Conservation (phyloP, 805 yeast genomes). For the Hanseniaspora jakobsenii region DNA sequence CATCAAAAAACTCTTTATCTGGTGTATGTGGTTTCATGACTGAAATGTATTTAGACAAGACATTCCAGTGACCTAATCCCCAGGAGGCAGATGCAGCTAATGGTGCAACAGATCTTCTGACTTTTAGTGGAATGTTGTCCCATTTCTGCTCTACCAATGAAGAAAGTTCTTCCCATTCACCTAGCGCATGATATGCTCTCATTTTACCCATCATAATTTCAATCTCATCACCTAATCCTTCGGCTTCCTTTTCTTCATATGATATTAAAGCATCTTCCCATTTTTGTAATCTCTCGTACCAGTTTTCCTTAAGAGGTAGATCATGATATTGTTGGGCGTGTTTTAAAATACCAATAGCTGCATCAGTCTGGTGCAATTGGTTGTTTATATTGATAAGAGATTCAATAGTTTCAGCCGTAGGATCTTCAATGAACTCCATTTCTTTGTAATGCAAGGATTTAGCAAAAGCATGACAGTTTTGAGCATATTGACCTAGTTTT, state of each 20-base stretch:
- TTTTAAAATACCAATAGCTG: constrained; percentile 91
- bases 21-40: constrained; percentile 90
- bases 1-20: constrained; percentile 88
- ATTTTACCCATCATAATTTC: constrained; percentile 94
- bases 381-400: constrained; percentile 84
- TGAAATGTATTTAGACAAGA: constrained; percentile 79
- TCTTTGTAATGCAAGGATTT: constrained; percentile 94
- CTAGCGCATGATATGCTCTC: constrained; percentile 96
- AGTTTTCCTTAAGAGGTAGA: constrained; percentile 83
- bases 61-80: constrained; percentile 96
- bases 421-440: constrained; percentile 84
- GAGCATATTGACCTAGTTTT: constrained; percentile 84
- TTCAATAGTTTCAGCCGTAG: constrained; percentile 83
- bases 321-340: constrained; percentile 88
- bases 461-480: constrained; percentile 92
- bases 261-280: constrained; percentile 97
- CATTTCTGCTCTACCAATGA: constrained; percentile 79
- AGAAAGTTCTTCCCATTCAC: constrained; percentile 92
- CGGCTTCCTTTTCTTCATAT: constrained; percentile 62
- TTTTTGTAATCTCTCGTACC: constrained; percentile 92
- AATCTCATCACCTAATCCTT: constrained; percentile 42
- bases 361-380: constrained; percentile 90
- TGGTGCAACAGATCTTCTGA: constrained; percentile 79
- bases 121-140: constrained; percentile 60
- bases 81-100: constrained; percentile 98